These are phyloP conservation scores for Fusarium musae DNA, from an alignment of 2,329 filamentous ascomycete species.

Conservation along the genomic window DNA sequence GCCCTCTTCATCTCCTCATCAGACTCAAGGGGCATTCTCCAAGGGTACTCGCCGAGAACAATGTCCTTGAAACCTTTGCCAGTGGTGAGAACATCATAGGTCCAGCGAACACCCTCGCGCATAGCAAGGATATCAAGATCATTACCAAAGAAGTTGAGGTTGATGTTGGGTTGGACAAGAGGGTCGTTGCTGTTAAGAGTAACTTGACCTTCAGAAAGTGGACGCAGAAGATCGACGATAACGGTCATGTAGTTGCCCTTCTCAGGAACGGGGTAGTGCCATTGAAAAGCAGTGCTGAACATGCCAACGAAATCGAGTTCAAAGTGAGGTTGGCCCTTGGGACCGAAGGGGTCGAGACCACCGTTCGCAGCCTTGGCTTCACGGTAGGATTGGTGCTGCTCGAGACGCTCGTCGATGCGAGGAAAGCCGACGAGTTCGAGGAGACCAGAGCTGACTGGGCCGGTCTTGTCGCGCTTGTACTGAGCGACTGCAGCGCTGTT, in stretches of 20 bases:
- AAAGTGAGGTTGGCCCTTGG: conserved; percentile 68
- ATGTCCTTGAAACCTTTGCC: conserved; percentile 68
- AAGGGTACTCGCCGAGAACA: conserved; percentile 65
- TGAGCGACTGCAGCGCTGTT: conserved; percentile 12
- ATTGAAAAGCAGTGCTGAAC: conserved; percentile 63
- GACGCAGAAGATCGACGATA: conserved; percentile 60
- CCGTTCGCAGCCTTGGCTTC: conserved; percentile 55
- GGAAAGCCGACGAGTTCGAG: conserved; percentile 66
- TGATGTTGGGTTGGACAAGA: conserved; percentile 67
- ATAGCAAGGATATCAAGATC: conserved; percentile 67
- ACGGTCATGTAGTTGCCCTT: conserved; percentile 65
- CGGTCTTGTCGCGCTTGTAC: conserved; percentile 49
- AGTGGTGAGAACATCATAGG: conserved; percentile 66
- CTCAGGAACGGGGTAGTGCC: conserved; percentile 56
- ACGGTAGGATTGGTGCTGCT: conserved; percentile 60
- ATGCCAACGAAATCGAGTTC: conserved; percentile 71
- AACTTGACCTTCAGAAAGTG: conserved; percentile 62
- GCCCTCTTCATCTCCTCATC: conserved; percentile 67
- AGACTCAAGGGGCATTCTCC: conserved; percentile 66
- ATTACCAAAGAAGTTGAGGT: conserved; percentile 69
- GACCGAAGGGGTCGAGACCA: conserved; percentile 64
- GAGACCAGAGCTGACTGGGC: conserved; percentile 54
- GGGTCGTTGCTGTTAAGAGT: conserved; percentile 66
- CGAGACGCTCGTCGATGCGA: conserved; percentile 65
- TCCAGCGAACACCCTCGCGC: conserved; percentile 66